Evolutionary conservation across 2,329 filamentous ascomycete genomes (phyloP).

Genomic region (Ophiostoma australiae): DNA sequence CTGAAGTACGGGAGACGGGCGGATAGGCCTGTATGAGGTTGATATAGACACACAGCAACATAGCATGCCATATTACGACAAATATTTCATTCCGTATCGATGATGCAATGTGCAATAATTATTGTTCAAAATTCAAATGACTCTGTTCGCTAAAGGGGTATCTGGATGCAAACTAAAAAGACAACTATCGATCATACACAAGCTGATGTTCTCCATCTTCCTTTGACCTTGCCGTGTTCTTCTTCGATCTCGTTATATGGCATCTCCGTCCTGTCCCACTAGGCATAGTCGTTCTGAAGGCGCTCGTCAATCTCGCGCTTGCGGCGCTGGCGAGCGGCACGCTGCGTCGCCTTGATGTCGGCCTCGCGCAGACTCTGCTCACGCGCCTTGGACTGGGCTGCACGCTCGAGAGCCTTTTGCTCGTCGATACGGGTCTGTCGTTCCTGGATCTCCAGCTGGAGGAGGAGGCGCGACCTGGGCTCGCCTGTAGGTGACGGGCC

Average conservation of each 20-base stretch:
- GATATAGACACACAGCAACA: conserved; percentile 9
- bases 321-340: conserved; percentile 9
- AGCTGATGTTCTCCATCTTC: background rate
- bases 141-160: background rate
- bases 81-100: background rate
- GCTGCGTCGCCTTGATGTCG: background rate
- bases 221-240: no score
- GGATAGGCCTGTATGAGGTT: background rate
- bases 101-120: background rate
- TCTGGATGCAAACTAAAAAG: background rate
- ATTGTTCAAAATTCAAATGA: background rate
- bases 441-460: conserved; percentile 22
- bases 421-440: conserved; percentile 19
- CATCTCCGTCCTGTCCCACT: background rate
- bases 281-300: background rate
- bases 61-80: background rate
- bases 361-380: conserved; percentile 10
- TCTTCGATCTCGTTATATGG: background rate
- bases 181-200: background rate
- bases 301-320: conserved; percentile 19
- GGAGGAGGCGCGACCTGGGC: conserved; percentile 13
- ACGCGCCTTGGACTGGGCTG: conserved; percentile 9
- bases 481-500: background rate
- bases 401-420: conserved; percentile 19
- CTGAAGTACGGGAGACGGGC: background rate